These are phyloP conservation scores for Apiotrichum akiyoshidainum DNA, from an alignment of 1,284 basidiomycete species.

Conservation along the genomic window DNA sequence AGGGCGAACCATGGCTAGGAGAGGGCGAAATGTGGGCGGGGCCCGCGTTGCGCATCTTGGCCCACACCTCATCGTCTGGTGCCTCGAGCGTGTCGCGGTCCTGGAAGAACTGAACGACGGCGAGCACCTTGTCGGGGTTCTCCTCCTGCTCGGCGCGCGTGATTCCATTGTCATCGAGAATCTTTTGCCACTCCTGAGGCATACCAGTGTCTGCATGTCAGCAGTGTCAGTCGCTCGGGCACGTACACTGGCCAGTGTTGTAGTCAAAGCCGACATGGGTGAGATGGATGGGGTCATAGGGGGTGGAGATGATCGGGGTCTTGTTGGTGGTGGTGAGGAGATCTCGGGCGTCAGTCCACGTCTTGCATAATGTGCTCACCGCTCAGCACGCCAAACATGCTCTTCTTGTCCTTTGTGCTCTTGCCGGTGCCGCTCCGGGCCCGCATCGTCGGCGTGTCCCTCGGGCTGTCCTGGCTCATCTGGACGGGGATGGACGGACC, in stretches of 20 bases:
- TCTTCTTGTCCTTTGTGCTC: constrained; percentile 51
- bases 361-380: constrained; percentile 29
- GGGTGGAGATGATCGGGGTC: constrained; percentile 85
- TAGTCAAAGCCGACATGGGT: constrained; percentile 99
- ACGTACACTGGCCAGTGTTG: constrained; percentile 83
- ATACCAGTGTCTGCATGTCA: constrained; percentile 68
- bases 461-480: constrained; percentile 18
- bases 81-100: constrained; percentile 48
- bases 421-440: constrained; percentile 49
- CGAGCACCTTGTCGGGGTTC: constrained; percentile 95
- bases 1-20: constrained; percentile 10
- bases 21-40: constrained; percentile 26
- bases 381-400: constrained; percentile 50
- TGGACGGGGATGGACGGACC: constrained; percentile 25
- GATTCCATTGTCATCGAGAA: constrained; percentile 94
- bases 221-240: background rate
- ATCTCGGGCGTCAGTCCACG: constrained; percentile 51
- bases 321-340: constrained; percentile 60
- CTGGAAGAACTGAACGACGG: constrained; percentile 90
- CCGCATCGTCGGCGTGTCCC: constrained; percentile 39
- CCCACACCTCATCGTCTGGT: constrained; percentile 63
- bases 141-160: constrained; percentile 92
- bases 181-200: constrained; percentile 98
- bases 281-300: constrained; percentile 97
- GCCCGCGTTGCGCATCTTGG: constrained; percentile 61